phyloP scores from a whole-genome alignment of 805 yeast genomes.

The Komagataella pastoris region DNA sequence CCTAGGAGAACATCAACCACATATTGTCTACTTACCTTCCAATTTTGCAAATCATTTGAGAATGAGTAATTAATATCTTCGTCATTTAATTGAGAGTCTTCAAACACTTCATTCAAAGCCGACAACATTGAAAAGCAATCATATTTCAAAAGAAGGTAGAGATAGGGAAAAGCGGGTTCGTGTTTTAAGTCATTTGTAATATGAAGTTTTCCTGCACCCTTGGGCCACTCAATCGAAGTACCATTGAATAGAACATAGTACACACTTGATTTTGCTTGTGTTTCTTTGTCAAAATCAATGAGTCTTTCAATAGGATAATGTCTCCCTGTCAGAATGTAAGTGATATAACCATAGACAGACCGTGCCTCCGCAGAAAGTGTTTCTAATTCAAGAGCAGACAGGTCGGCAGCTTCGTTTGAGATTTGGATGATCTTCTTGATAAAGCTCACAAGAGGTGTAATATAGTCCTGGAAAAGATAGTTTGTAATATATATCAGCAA shows the following conservation, averaged over 20 bases:
- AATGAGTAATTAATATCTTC: conserved; percentile 19
- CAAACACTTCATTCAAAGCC: conserved; percentile 71
- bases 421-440: conserved; percentile 18
- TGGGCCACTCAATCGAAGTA: conserved; percentile 32
- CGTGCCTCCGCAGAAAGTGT: conserved; percentile 10
- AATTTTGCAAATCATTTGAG: conserved; percentile 9
- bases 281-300: conserved; percentile 20
- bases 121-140: conserved; percentile 50
- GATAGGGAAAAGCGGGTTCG: conserved; percentile 58
- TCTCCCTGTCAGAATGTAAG: conserved; percentile 62
- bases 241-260: conserved; percentile 53
- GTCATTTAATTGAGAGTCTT: conserved; percentile 63
- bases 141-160: conserved; percentile 39
- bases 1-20: conserved; percentile 62
- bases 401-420: conserved; percentile 6
- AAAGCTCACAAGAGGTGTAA: conserved; percentile 57
- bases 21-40: conserved; percentile 54
- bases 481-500: conserved; percentile 64
- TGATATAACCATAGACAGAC: conserved; percentile 45
- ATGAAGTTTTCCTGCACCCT: conserved; percentile 19
- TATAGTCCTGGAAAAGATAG: conserved; percentile 51
- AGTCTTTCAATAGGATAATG: conserved; percentile 62
- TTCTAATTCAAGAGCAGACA: conserved; percentile 3
- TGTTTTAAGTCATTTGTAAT: conserved; percentile 14
- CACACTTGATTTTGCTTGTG: conserved; percentile 32